Evolutionary conservation across 2,329 filamentous ascomycete species (phyloP), one percentile per base, ranked within the genome.

Genomic region (Cadophora malorum): DNA sequence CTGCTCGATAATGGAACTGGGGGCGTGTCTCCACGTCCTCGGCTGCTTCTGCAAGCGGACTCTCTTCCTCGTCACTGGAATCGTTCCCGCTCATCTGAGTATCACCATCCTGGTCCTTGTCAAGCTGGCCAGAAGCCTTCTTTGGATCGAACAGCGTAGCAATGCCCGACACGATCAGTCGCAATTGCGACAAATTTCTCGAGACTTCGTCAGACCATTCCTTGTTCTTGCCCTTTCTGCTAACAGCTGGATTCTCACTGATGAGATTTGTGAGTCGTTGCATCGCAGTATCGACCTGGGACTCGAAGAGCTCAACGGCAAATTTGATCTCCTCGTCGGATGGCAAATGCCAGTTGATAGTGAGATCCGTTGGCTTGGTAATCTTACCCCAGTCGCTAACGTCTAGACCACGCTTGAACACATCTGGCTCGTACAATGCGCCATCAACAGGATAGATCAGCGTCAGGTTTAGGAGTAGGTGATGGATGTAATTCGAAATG

Each of bases 121-220:
- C 78, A 16, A 78, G 76, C 64, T 85, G 79, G 33, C 85, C 84
- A 9, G 91, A 90, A 4, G 90, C 89, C 21, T 89, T 87, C 74
- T 88, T 86, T 0, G 93, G 90, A 76, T 97, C 93, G 77, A 99
- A 98, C 12, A 99, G 84, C 0, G 92, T 90, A 8, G 95, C 94
- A 67, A 97, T 90, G 64, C 96, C 96, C 3, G 95, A 96, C 31
- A 97, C 88, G 55, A 97, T 88, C n/a, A 99, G 85, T 35, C 95
- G 87, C 16, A 99, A 84, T 63, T 97, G 90, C 14, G 95, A 92
- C 66, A 99, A 85, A 72, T 97, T 93, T 65, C 96, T 85, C 1
- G 94, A 95, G 33, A 98, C 91, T 78, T 99, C 96, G 78, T 99
- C 96, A 0, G 95, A 97, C 96, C 96, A 99, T 75, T 97, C 95